phyloP scores from a whole-genome alignment of 805 yeast species.

The Soucietia sequanensis region DNA sequence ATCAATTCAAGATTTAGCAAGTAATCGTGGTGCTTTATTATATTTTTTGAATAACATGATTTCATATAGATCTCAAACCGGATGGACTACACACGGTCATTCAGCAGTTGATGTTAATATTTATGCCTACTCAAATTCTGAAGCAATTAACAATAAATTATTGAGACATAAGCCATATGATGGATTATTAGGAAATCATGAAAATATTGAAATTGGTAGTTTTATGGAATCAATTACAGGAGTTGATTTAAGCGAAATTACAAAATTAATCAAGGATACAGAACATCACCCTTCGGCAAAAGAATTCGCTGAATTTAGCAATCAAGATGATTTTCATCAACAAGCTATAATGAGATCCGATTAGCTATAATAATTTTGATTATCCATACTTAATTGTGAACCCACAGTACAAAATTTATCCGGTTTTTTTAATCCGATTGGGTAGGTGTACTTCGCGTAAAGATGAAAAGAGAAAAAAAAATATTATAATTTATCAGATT shows the following conservation, averaged over 20 bases:
- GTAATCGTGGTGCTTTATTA: constrained; percentile 37
- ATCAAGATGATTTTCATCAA: neutral
- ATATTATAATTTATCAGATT: too few relatives aligned
- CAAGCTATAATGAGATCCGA: too few relatives aligned
- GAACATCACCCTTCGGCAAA: constrained; percentile 1
- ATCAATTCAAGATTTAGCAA: constrained; percentile 14
- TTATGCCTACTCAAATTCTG: constrained; percentile 70
- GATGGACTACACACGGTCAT: constrained; percentile 98
- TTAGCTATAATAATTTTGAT: too few relatives aligned
- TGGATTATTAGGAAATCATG: constrained; percentile 73
- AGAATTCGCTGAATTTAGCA: too few relatives aligned
- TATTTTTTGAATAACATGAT: constrained; percentile 67
- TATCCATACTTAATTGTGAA: too few relatives aligned
- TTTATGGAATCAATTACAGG: constrained; percentile 61
- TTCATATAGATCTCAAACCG: constrained; percentile 80
- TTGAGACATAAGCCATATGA: constrained; percentile 27
- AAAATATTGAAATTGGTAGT: constrained; percentile 80
- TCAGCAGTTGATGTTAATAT: constrained; percentile 95
- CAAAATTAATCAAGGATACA: constrained; percentile 48
- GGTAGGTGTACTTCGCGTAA: too few relatives aligned
- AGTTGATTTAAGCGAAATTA: constrained; percentile 47
- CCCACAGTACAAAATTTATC: too few relatives aligned
- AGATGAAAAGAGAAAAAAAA: too few relatives aligned
- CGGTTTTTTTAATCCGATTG: too few relatives aligned
- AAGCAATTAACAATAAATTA: constrained; percentile 37